Percentiles rank a stretch among this genome's conserved stretches.
phyloP scores from a whole-genome alignment of 345 rosid genomes.

The Dipteronia sinensis region DNA sequence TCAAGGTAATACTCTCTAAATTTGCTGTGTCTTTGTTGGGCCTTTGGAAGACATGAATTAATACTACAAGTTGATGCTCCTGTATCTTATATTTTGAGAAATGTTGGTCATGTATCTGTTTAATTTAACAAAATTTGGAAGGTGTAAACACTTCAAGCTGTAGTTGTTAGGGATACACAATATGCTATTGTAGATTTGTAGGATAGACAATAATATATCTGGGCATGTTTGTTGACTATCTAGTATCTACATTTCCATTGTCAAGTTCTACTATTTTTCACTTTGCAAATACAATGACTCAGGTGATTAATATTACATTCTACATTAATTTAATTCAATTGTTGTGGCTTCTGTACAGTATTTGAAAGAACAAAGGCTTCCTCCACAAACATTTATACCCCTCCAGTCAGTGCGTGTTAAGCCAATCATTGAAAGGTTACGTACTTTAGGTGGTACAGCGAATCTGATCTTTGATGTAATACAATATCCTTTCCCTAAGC shows the following conservation, averaged over 20 bases:
- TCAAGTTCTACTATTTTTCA: not conserved
- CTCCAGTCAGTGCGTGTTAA: conserved; percentile 94
- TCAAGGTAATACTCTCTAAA: conserved; percentile 59
- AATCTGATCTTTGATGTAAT: conserved; percentile 86
- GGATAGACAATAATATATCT: not conserved
- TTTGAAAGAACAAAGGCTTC: conserved; percentile 97
- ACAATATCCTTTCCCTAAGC: conserved; percentile 77
- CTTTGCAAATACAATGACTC: not conserved
- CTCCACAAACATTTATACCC: conserved; percentile 97
- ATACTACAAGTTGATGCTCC: not conserved
- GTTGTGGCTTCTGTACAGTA: conserved; percentile 61
- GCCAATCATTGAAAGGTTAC: conserved; percentile 78
- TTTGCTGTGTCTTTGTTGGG: conserved; percentile 22
- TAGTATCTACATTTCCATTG: conserved; percentile 4
- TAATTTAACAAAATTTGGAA: not conserved
- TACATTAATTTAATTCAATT: conserved; percentile 19
- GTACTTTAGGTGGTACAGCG: conserved; percentile 81
- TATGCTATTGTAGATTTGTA: not conserved
- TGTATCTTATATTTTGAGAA: not conserved
- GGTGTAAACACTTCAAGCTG: not conserved
- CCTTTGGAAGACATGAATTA: not conserved
- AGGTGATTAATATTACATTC: conserved; percentile 6
- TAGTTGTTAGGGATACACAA: not conserved
- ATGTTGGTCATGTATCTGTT: not conserved
- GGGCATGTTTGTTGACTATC: conserved; percentile 3